Evolutionary conservation across 495 filamentous ascomycete genomes (phyloP).

Genomic region (Aspergillus nanangensis): DNA sequence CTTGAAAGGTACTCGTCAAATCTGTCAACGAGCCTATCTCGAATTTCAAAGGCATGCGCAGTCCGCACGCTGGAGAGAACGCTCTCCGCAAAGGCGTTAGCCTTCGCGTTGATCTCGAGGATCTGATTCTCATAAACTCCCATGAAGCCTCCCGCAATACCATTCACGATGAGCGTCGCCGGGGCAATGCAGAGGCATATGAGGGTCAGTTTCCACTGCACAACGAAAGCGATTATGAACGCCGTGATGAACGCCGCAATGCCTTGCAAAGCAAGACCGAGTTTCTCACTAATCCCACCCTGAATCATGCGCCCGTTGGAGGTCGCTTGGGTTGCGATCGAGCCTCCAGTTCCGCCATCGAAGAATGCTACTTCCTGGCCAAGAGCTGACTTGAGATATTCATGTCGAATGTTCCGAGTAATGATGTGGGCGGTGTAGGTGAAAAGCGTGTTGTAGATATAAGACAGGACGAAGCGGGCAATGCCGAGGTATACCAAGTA

Average conservation of each 20-base stretch:
- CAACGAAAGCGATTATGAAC: conserved; percentile 23
- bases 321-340: not conserved
- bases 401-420: not conserved
- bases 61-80: conserved; percentile 7
- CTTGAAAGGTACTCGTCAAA: conserved; percentile 5
- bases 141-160: conserved; percentile 44
- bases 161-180: not conserved
- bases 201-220: conserved; percentile 23
- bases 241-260: conserved; percentile 23
- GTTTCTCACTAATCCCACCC: conserved; percentile 24
- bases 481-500: not conserved
- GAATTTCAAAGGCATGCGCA: conserved; percentile 7
- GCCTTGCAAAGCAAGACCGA: conserved; percentile 17
- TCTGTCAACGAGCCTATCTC: conserved; percentile 2
- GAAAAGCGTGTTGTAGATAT: not conserved
- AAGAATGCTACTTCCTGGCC: not conserved
- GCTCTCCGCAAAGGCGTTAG: conserved; percentile 9
- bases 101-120: conserved; percentile 4
- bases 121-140: not conserved
- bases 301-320: conserved; percentile 17
- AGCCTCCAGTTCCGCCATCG: not conserved
- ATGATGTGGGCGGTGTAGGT: no score
- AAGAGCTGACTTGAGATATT: not conserved
- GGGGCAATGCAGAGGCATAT: conserved; percentile 7
- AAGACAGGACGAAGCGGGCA: not conserved